These are phyloP conservation scores for Talaromyces sp. DNA, from an alignment of 2,329 filamentous ascomycete genomes.

Conservation along the genomic window DNA sequence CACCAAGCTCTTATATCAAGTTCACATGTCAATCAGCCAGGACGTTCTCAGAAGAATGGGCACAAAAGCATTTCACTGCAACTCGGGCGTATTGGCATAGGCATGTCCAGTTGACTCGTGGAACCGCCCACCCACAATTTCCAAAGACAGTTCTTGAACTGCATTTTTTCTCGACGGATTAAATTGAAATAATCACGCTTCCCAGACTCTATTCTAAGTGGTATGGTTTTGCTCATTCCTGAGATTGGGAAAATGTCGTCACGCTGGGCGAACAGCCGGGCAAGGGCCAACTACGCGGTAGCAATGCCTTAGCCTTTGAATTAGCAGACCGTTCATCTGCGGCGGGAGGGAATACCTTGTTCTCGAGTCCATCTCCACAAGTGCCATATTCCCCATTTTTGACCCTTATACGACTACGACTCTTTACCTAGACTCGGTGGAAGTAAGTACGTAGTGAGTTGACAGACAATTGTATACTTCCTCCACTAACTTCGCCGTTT, in stretches of 20 bases:
- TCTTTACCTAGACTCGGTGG: not conserved
- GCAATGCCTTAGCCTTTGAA: slow-evolving; percentile 34
- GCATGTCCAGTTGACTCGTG: slow-evolving; percentile 12
- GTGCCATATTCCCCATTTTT: too few relatives aligned
- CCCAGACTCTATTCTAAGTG: slow-evolving; percentile 35
- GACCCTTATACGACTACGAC: not conserved
- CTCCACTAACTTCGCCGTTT: too few relatives aligned
- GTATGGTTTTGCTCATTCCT: slow-evolving; percentile 32
- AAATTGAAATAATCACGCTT: slow-evolving; percentile 5
- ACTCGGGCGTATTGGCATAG: slow-evolving; percentile 14
- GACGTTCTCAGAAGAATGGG: not conserved
- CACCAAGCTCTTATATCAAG: not conserved
- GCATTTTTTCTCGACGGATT: not conserved
- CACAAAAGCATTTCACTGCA: slow-evolving; percentile 1
- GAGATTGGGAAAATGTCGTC: slow-evolving; percentile 46
- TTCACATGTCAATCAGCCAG: not conserved
- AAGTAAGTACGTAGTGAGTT: not conserved
- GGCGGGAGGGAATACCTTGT: too few relatives aligned
- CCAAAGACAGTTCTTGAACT: not conserved
- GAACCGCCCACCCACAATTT: slow-evolving; percentile 12
- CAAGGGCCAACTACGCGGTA: slow-evolving; percentile 43
- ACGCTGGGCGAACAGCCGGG: slow-evolving; percentile 43
- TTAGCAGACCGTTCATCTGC: too few relatives aligned
- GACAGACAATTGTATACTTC: too few relatives aligned
- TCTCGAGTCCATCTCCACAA: too few relatives aligned